These are phyloP conservation scores for Citrullus amarus DNA, from an alignment of 306 rosid species.

Conservation along the genomic window DNA sequence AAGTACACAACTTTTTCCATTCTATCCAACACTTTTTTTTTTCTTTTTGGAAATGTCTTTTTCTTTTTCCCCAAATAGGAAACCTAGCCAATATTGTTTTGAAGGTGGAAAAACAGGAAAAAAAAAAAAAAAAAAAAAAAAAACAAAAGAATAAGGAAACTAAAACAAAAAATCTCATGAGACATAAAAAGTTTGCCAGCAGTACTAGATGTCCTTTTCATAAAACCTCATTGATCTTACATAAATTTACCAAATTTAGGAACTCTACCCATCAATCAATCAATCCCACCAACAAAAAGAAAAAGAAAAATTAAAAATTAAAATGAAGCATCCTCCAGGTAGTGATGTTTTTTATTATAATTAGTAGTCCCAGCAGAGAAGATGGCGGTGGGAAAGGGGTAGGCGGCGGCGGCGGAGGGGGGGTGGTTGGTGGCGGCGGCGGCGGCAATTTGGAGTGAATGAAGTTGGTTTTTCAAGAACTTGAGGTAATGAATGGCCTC, in stretches of 20 bases:
- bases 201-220: background rate
- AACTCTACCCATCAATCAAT: background rate
- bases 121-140: too few species aligned
- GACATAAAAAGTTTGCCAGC: background rate
- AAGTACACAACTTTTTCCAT: too few species aligned
- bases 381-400: background rate
- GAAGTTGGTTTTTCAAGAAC: conserved; percentile 58
- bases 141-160: background rate
- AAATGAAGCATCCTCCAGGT: background rate
- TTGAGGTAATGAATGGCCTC: conserved; percentile 82
- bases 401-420: background rate
- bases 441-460: conserved; percentile 42
- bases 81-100: too few species aligned
- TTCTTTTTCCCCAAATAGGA: too few species aligned
- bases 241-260: background rate
- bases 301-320: too few species aligned
- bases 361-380: background rate
- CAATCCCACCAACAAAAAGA: background rate
- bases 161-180: too few species aligned
- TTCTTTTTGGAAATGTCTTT: too few species aligned
- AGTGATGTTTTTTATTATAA: background rate
- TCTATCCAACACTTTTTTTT: too few species aligned
- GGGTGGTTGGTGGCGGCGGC: conserved; percentile 5
- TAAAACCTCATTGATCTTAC: background rate
- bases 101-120: too few species aligned